phyloP scores from a whole-genome alignment of 768 basidiomycete species.

The Russula brevipes region DNA sequence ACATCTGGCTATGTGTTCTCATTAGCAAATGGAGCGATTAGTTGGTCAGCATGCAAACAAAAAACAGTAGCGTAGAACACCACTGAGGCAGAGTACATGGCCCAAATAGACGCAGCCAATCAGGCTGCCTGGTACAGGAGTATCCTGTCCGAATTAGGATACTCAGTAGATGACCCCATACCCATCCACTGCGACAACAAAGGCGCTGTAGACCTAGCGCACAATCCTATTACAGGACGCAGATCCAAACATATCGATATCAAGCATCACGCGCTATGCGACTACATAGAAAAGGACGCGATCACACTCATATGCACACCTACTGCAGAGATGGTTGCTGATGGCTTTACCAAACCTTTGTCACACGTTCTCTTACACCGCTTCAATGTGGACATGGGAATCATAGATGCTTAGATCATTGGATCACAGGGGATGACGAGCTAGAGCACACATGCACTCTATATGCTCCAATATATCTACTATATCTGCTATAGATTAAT shows the following conservation, averaged over 20 bases:
- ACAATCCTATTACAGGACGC: conserved; percentile 4
- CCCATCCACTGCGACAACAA: no score
- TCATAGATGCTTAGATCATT: background rate
- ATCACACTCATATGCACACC: background rate
- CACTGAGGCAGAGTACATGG: no score
- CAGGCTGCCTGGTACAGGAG: no score
- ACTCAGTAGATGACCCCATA: no score
- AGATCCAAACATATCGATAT: background rate
- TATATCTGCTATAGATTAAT: no score
- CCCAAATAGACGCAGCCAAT: background rate
- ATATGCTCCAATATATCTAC: no score
- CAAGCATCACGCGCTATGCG: background rate
- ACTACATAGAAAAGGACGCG: background rate
- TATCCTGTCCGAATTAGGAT: no score
- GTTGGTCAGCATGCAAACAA: background rate
- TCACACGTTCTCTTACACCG: background rate
- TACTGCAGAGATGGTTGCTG: background rate
- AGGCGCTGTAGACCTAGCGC: no score
- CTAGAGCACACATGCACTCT: no score
- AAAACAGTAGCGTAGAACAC: background rate
- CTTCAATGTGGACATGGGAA: background rate
- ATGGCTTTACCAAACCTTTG: background rate
- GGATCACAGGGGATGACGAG: background rate
- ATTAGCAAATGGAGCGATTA: background rate
- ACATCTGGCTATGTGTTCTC: background rate